Evolutionary conservation across 441 rosid species (phyloP).

Genomic region (Jatropha podagrica): DNA sequence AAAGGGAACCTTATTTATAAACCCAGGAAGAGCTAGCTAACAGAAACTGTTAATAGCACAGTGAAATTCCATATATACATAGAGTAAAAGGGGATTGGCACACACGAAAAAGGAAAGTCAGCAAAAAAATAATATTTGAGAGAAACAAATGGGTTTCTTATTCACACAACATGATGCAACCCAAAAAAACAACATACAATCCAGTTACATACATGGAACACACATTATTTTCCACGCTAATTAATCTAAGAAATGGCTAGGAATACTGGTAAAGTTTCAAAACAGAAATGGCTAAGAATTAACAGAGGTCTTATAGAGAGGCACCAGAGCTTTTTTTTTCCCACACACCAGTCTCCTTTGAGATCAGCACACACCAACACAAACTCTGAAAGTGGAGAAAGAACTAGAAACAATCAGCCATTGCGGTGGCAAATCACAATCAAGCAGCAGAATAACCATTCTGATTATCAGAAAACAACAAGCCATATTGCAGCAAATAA

Average conservation of each 20-base stretch:
- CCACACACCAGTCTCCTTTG: slow-evolving; percentile 38
- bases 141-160: slow-evolving; percentile 47
- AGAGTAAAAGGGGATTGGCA: slow-evolving; percentile 10
- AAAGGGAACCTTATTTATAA: not conserved
- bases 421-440: slow-evolving; percentile 7
- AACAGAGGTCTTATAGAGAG: slow-evolving; percentile 41
- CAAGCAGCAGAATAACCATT: slow-evolving; percentile 6
- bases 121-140: slow-evolving; percentile 7
- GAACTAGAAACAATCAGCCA: slow-evolving; percentile 19
- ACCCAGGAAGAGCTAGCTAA: not conserved
- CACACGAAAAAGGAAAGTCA: not conserved
- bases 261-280: slow-evolving; percentile 27
- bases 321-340: slow-evolving; percentile 29
- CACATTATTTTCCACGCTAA: slow-evolving; percentile 49
- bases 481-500: slow-evolving; percentile 14
- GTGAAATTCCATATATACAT: slow-evolving; percentile 11
- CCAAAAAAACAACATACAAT: slow-evolving; percentile 38
- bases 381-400: slow-evolving; percentile 25
- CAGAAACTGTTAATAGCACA: slow-evolving; percentile 5
- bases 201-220: slow-evolving; percentile 43
- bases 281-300: slow-evolving; percentile 33
- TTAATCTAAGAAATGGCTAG: slow-evolving; percentile 49
- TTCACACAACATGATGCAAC: slow-evolving; percentile 49
- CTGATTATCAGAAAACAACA: slow-evolving; percentile 4
- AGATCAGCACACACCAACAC: slow-evolving; percentile 31